Evolutionary conservation across 176 grass and related monocot genomes (phyloP), one percentile per base, ranked within the genome.

Genomic region (Musa troglodytarum): DNA sequence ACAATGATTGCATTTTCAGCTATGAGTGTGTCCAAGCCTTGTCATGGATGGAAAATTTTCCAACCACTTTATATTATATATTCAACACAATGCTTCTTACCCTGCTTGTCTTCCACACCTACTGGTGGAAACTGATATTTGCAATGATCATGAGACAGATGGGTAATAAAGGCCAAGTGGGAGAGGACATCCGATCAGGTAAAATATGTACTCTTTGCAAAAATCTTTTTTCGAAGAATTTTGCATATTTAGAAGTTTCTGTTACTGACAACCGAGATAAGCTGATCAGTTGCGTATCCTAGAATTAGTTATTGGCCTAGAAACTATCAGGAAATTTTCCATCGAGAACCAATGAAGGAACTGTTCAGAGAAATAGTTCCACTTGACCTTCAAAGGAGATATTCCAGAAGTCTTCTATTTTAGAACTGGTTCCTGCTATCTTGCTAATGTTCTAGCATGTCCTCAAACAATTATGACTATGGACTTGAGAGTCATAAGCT

Each of bases 11-110:
- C 74, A 81, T 86, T 88, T 69, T 53, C 91, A 99, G 96, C 78
- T 88, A 88, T 52, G 74, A 86, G 69, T 84, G 81, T 24, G 76
- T 99, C 21, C 29, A 80, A 20, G 75, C 21, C 59, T 76, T 99
- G 22, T 79, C 76, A 54, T n/a, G 43, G 68, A 23, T 72, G 49
- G 76, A 81, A 12, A 79, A 78, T 49, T 99, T 92, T 53, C 96
- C 96, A 7, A 89, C 84, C 74, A 21, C 72, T 72, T 82, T 97
- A 57, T 93, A 97, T 87, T 93, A 93, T 19, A 62, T 85, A 70
- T 89, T 91, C 75, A 97, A 97, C 74, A 93, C 88, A 51, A 97
- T 97, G 94, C 94, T 97, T 79, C 86, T 97, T 75, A 97, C 86
- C 19, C 81, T 97, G 68, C 84, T 93, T 78, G 83, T 93, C 65